Percentiles rank a stretch among this genome's conserved stretches.
These are phyloP conservation scores for Pleurotus salmoneostramineus DNA, from an alignment of 768 basidiomycete species.

Conservation along the genomic window DNA sequence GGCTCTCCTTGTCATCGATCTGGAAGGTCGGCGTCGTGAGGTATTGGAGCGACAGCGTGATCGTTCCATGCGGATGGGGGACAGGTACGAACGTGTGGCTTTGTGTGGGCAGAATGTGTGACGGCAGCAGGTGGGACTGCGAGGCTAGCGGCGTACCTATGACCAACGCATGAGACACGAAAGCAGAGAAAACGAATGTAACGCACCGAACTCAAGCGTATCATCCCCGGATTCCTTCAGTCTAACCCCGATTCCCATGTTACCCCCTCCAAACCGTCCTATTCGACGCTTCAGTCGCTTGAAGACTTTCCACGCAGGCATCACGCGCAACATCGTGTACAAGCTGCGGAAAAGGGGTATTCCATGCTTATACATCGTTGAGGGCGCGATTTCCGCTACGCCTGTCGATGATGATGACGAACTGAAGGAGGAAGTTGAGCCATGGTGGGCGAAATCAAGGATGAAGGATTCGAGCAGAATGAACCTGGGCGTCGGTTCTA, in stretches of 20 bases:
- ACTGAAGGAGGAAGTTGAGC: conserved; percentile 15
- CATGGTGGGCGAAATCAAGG: conserved; percentile 36
- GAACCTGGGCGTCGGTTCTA: conserved; percentile 65
- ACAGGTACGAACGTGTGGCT: conserved; percentile 63
- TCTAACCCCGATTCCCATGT: conserved; percentile 34
- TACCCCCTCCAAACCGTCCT: conserved; percentile 27
- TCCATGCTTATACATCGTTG: conserved; percentile 82
- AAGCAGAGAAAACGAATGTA: background rate
- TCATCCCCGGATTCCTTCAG: conserved; percentile 1
- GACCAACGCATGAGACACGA: background rate
- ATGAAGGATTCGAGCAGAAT: conserved; percentile 75
- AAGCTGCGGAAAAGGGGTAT: conserved; percentile 79
- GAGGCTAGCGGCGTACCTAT: background rate
- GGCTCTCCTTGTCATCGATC: conserved; percentile 72
- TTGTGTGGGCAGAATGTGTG: conserved; percentile 38
- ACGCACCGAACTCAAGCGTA: conserved; percentile 32
- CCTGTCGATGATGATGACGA: conserved; percentile 4
- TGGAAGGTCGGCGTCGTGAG: conserved; percentile 66
- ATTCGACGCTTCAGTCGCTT: conserved; percentile 50
- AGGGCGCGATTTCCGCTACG: conserved; percentile 50
- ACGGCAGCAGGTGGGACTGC: conserved; percentile 36
- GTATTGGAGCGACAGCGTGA: conserved; percentile 61
- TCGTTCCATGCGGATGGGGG: conserved; percentile 62
- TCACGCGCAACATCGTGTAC: conserved; percentile 66
- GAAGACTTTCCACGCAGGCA: conserved; percentile 75